These are phyloP conservation scores for Arabidopsis arenosa DNA, from an alignment of 345 rosid species.

Conservation along the genomic window DNA sequence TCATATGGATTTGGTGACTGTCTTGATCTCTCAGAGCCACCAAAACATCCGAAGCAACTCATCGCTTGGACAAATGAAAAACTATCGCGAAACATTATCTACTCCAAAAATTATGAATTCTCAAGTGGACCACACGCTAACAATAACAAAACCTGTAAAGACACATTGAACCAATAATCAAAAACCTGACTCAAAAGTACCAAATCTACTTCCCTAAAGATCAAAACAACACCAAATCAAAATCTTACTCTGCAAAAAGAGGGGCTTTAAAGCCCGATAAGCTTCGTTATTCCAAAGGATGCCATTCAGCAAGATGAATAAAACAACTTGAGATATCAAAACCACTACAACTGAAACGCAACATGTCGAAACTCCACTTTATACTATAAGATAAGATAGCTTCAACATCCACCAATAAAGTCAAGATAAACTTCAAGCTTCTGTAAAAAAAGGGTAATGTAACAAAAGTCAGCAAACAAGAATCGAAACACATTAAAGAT, in stretches of 20 bases:
- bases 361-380: constrained; percentile 29
- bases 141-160: constrained; percentile 8
- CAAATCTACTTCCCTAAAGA: constrained; percentile 6
- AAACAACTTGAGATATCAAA: constrained; percentile 33
- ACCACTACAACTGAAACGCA: constrained; percentile 19
- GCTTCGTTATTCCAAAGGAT: constrained; percentile 39
- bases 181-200: not conserved
- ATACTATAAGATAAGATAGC: not conserved
- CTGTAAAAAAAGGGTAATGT: not conserved
- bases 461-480: not conserved
- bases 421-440: not conserved
- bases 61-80: constrained; percentile 16
- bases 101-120: not conserved
- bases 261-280: constrained; percentile 35
- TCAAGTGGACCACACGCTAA: not conserved
- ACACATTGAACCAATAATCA: not conserved
- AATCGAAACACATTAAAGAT: not conserved
- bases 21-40: constrained; percentile 1
- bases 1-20: not conserved
- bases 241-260: constrained; percentile 17
- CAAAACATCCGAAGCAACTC: constrained; percentile 27
- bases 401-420: not conserved
- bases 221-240: not conserved
- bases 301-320: constrained; percentile 37
- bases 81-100: constrained; percentile 36